Percentiles rank a stretch among this genome's conserved stretches.
Conservation (phyloP, 495 filamentous ascomycete genomes). For the Penicillium subrubescens region DNA sequence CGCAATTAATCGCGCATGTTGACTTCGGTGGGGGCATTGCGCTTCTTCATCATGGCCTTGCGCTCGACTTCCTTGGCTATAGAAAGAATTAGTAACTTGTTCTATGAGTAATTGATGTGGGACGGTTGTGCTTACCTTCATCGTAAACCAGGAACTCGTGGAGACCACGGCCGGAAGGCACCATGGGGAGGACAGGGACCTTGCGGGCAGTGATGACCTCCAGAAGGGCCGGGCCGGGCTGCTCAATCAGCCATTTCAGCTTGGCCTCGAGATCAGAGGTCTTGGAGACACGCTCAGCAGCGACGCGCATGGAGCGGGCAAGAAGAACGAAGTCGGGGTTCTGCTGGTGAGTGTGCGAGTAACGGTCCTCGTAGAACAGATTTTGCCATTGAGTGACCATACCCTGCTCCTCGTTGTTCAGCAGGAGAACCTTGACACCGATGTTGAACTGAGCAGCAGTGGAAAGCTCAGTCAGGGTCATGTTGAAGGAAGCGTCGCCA, state of each 20-base stretch:
- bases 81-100: slow-evolving; percentile 24
- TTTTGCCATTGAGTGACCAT: slow-evolving; percentile 99
- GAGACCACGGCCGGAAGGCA: slow-evolving; percentile 80
- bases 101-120: neutral
- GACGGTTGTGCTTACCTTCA: slow-evolving; percentile 54
- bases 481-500: slow-evolving; percentile 92
- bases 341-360: slow-evolving; percentile 87
- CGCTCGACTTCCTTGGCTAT: slow-evolving; percentile 75
- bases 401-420: slow-evolving; percentile 93
- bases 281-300: slow-evolving; percentile 63
- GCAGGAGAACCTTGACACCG: slow-evolving; percentile 85
- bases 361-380: slow-evolving; percentile 90
- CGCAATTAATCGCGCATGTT: slow-evolving; percentile 22
- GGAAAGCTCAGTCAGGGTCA: slow-evolving; percentile 90
- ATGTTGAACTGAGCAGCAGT: slow-evolving; percentile 92
- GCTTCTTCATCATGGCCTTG: slow-evolving; percentile 68
- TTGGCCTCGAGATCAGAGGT: slow-evolving; percentile 73
- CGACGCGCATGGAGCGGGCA: slow-evolving; percentile 79
- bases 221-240: slow-evolving; percentile 74
- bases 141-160: slow-evolving; percentile 96
- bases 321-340: slow-evolving; percentile 89
- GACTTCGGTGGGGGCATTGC: slow-evolving; percentile 51
- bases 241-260: slow-evolving; percentile 86
- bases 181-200: slow-evolving; percentile 98
- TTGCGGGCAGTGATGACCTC: slow-evolving; percentile 72